Base-by-base conservation (phyloP, 495 filamentous ascomycete species). In the Aspergillus incahuasiensis region DNA sequence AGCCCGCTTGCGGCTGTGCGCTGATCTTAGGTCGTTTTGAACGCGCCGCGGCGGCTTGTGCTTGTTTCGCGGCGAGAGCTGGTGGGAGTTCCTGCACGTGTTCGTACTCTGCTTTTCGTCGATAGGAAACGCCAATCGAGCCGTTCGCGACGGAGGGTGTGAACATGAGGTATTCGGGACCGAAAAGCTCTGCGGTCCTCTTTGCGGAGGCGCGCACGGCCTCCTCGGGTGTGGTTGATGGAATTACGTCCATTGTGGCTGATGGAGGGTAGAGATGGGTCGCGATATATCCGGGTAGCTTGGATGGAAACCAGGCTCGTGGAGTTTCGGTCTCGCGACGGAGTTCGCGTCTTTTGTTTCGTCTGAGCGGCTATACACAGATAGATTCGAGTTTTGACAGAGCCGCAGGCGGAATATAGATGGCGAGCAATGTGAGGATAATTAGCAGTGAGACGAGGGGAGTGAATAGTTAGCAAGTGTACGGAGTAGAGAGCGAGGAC, bases 41-140 rank as follows among this genome's bases (percentile, higher is more conserved):
- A 49, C 79, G 78, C 9, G 80, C 69, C 12, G 81, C 69, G 13
- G 80, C 74, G 11, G 87, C 84, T 48, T 79, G 78, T 41, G 87
- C 84, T 71, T 92, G 87, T 69, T 96, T 96, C 52, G 87, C 86
- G 50, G 89, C 92, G 13, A 98, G 81, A 13, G 82, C 80, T 42
- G 88, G 83, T n/a, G 94, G 94, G 28, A 97, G 78, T 60, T 89
- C 86, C 60, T 80, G 81, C 19, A 96, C 87, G 61, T 88, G 75
- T 60, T 85, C 79, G 65, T 98, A 98, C 75, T 98, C 92, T 55
- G 79, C 76, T 59, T 82, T 83, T 59, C 88, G 82, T 57, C 84
- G 74, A 48, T 81, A 78, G 7, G 83, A 76, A 19, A 86, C 68
- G 49, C 78, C 79, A 55, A 82, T 80, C 16, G 69, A 68, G 22